Percentiles rank a stretch among this genome's conserved stretches.
Conservation (phyloP, 2,329 filamentous ascomycete species). For the Sclerotinia minor region DNA sequence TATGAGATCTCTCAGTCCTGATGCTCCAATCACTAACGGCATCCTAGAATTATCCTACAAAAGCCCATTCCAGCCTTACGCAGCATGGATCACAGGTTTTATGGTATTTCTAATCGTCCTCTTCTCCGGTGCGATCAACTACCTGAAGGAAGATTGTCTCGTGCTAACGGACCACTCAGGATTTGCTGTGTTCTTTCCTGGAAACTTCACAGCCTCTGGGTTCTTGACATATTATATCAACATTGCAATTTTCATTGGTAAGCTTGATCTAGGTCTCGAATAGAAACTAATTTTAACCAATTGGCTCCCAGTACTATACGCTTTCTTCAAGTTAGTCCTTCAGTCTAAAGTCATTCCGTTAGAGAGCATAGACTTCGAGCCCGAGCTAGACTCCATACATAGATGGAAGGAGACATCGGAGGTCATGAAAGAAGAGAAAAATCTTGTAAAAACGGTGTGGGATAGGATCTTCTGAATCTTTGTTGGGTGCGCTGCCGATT, state of each 20-base stretch:
- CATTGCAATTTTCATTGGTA: slow-evolving; percentile 55
- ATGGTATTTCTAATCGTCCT: slow-evolving; percentile 54
- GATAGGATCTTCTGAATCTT: slow-evolving; percentile 14
- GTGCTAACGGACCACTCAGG: slow-evolving; percentile 10
- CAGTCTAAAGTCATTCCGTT: slow-evolving; percentile 21
- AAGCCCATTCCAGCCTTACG: slow-evolving; percentile 57
- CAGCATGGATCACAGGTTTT: slow-evolving; percentile 59
- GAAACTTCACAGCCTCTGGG: slow-evolving; percentile 53
- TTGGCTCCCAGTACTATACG: slow-evolving; percentile 26
- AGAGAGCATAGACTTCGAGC: slow-evolving; percentile 11
- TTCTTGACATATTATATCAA: slow-evolving; percentile 67
- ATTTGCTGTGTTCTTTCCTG: slow-evolving; percentile 1
- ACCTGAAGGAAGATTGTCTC: not conserved
- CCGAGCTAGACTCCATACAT: not conserved
- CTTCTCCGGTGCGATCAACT: slow-evolving; percentile 46
- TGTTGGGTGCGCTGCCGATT: no score
- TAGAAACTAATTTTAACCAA: not conserved
- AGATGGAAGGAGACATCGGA: slow-evolving; percentile 14
- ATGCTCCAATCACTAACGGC: not conserved
- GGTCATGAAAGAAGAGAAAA: not conserved
- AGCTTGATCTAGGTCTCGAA: not conserved
- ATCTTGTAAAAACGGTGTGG: not conserved
- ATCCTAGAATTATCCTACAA: slow-evolving; percentile 52
- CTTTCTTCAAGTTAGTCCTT: slow-evolving; percentile 16
- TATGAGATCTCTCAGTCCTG: not conserved